A percentile compares a stretch with the other conserved stretches of the same genome.
phyloP scores from a whole-genome alignment of 2,329 filamentous ascomycete species.

The Fusarium sp. region DNA sequence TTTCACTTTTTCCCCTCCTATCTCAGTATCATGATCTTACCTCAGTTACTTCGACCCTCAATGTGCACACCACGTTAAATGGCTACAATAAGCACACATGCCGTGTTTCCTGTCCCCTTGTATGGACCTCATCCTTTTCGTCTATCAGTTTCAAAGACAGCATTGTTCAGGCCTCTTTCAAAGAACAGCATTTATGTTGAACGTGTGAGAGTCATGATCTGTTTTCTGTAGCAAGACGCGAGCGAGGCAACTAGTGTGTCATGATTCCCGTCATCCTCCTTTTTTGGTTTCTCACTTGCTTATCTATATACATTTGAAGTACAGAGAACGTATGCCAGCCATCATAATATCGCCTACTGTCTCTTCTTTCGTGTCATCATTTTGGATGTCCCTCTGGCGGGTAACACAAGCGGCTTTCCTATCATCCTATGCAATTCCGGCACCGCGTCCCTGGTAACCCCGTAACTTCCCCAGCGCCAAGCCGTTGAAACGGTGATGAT shows the following conservation, averaged over 20 bases:
- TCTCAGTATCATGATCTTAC: background rate
- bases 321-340: constrained; percentile 30
- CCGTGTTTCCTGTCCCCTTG: background rate
- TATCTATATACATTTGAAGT: constrained; percentile 35
- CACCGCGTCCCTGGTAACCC: constrained; percentile 5
- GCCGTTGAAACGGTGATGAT: constrained; percentile 21
- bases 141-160: background rate
- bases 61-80: constrained; percentile 10
- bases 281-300: constrained; percentile 26
- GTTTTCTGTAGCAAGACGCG: background rate
- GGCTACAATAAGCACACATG: background rate
- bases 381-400: constrained; percentile 20
- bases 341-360: constrained; percentile 32
- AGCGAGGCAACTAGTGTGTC: background rate
- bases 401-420: constrained; percentile 24
- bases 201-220: background rate
- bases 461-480: constrained; percentile 6
- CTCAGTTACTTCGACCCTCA: background rate
- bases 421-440: constrained; percentile 32
- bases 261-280: constrained; percentile 9
- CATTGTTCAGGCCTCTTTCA: background rate
- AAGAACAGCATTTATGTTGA: background rate
- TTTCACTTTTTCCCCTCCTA: background rate
- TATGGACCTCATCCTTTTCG: background rate
- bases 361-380: constrained; percentile 16